These are phyloP conservation scores for Omphalotus guepiniiformis DNA, from an alignment of 768 basidiomycete species.

Conservation along the genomic window DNA sequence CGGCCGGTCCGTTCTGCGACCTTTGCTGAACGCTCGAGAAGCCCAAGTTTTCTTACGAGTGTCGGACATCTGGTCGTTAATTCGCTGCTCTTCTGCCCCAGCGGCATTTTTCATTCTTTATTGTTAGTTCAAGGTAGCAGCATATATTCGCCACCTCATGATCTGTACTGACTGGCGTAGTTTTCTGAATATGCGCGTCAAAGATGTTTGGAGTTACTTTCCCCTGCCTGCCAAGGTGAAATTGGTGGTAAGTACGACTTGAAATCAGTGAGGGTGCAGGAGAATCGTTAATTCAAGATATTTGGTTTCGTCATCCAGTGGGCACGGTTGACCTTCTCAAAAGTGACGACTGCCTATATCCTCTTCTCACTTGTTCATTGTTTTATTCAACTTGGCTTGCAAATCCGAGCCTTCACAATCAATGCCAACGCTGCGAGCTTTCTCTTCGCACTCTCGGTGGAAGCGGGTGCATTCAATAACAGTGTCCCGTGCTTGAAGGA, in stretches of 20 bases:
- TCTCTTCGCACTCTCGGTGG: constrained; percentile 44
- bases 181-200: constrained; percentile 32
- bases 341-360: constrained; percentile 62
- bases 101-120: constrained; percentile 34
- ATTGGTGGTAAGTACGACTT: constrained; percentile 40
- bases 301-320: constrained; percentile 49
- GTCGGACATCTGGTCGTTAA: constrained; percentile 15
- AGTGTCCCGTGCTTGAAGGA: constrained; percentile 50
- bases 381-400: constrained; percentile 61
- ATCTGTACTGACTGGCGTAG: constrained; percentile 2
- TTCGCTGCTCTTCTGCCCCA: constrained; percentile 30
- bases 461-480: constrained; percentile 43
- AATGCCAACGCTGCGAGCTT: constrained; percentile 56
- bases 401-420: constrained; percentile 60
- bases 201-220: constrained; percentile 32
- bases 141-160: neutral
- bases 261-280: too few species aligned
- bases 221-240: constrained; percentile 36
- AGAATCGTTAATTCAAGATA: neutral
- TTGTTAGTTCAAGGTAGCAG: constrained; percentile 5
- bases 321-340: constrained; percentile 66
- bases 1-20: constrained; percentile 21
- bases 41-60: constrained; percentile 25
- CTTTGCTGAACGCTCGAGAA: constrained; percentile 16
- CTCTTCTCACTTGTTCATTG: constrained; percentile 64